phyloP scores from a whole-genome alignment of 2,329 filamentous ascomycete genomes.

The Aspergillus awamori region DNA sequence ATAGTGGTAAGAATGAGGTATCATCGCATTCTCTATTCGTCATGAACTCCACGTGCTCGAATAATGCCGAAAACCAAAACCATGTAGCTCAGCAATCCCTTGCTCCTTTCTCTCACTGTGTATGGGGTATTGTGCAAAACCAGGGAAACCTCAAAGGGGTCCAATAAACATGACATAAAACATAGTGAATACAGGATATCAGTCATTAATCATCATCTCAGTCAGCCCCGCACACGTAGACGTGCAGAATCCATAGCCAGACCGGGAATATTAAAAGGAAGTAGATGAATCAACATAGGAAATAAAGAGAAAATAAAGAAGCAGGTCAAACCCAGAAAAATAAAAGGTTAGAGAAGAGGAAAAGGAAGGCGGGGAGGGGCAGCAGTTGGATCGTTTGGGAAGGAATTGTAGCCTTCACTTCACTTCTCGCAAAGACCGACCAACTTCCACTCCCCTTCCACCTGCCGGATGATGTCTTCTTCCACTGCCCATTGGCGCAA shows the following conservation, averaged over 20 bases:
- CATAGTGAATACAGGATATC: constrained; percentile 3
- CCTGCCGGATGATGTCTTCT: constrained; percentile 35
- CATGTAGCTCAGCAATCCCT: background rate
- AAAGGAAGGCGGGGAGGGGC: constrained; percentile 25
- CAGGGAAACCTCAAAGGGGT: background rate
- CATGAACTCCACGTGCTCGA: background rate
- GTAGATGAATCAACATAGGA: background rate
- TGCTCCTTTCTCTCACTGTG: background rate
- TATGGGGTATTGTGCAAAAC: constrained; percentile 1
- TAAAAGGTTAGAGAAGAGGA: background rate
- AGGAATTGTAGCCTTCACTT: constrained; percentile 11
- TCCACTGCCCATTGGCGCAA: constrained; percentile 44
- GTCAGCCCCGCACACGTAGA: background rate
- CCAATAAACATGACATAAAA: background rate
- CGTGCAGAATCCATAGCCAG: background rate
- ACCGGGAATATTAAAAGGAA: background rate
- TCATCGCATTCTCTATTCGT: background rate
- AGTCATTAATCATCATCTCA: constrained; percentile 1
- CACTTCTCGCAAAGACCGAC: constrained; percentile 20
- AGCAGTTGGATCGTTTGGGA: background rate
- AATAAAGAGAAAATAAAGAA: background rate
- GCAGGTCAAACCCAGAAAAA: background rate
- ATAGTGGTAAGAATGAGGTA: background rate
- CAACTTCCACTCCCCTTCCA: constrained; percentile 27
- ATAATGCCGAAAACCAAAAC: background rate